phyloP scores from a whole-genome alignment of 306 rosid species.

The Quercus parvula region DNA sequence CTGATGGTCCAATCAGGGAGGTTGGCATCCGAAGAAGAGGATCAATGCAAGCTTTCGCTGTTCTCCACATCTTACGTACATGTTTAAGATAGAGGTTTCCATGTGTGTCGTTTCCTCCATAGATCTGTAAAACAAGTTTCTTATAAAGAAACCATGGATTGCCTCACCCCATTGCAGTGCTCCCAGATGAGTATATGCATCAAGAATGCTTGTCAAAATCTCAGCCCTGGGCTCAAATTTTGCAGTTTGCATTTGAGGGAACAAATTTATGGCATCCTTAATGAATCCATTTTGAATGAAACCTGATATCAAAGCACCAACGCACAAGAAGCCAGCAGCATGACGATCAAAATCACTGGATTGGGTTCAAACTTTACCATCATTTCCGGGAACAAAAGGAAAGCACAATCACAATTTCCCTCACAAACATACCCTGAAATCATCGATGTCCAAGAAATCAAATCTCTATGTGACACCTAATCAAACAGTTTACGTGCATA shows the following conservation, averaged over 20 bases:
- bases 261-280: constrained; percentile 35
- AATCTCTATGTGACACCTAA: constrained; percentile 36
- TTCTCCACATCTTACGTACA: constrained; percentile 50
- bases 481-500: constrained; percentile 41
- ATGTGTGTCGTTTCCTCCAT: constrained; percentile 14
- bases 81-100: constrained; percentile 50
- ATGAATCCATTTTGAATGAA: constrained; percentile 49
- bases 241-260: constrained; percentile 41
- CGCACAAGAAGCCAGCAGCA: constrained; percentile 43
- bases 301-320: constrained; percentile 56
- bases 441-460: constrained; percentile 54
- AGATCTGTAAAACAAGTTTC: constrained; percentile 18
- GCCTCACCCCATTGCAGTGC: constrained; percentile 47
- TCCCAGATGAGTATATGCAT: constrained; percentile 52
- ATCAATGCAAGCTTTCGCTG: too few species aligned
- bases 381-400: constrained; percentile 35
- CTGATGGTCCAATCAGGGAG: too few species aligned
- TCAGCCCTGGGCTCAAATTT: constrained; percentile 27
- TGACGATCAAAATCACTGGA: constrained; percentile 39
- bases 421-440: constrained; percentile 38
- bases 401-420: constrained; percentile 17
- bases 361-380: constrained; percentile 41
- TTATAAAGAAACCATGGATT: constrained; percentile 41
- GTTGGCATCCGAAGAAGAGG: too few species aligned
- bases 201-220: constrained; percentile 42